Conservation (phyloP, 495 filamentous ascomycete genomes). For the Massariosphaeria phaeospora region DNA sequence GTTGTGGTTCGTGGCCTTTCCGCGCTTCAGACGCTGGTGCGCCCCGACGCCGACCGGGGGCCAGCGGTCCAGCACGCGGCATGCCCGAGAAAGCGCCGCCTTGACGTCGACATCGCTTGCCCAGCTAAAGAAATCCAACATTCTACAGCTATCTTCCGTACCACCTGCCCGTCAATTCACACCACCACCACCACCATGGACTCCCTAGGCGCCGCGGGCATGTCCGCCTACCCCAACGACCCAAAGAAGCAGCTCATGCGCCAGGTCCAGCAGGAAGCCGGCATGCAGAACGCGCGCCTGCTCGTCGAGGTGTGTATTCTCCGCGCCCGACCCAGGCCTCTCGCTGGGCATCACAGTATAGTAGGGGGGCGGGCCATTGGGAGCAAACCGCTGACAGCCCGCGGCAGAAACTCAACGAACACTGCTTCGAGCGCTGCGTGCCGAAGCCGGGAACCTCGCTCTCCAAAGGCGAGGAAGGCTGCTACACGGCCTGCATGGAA, state of each 20-base stretch:
- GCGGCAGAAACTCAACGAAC: conserved; percentile 89
- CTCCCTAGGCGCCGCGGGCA: conserved; percentile 25
- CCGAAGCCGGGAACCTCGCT: conserved; percentile 75
- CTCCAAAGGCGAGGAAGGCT: conserved; percentile 65
- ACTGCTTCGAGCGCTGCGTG: conserved; percentile 93
- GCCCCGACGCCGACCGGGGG: too few relatives aligned
- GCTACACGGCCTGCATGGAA: conserved; percentile 86
- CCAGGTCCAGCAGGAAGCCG: conserved; percentile 69
- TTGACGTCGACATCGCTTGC: too few relatives aligned
- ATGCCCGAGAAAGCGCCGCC: conserved; percentile 9
- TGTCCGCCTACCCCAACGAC: conserved; percentile 40
- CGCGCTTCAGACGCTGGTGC: neutral
- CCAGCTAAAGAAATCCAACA: too few relatives aligned
- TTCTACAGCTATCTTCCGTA: too few relatives aligned
- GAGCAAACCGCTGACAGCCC: neutral
- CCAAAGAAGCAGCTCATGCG: conserved; percentile 66
- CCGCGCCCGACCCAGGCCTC: neutral
- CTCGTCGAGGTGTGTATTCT: conserved; percentile 61
- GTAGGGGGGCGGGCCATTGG: neutral
- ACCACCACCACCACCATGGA: conserved; percentile 24
- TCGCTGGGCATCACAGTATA: too few relatives aligned
- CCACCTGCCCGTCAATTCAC: too few relatives aligned
- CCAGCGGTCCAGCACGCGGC: neutral
- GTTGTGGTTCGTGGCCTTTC: conserved; percentile 26
- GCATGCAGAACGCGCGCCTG: conserved; percentile 65